These are phyloP conservation scores for Stachybotrys elegans DNA, from an alignment of 2,329 filamentous ascomycete genomes.

Conservation along the genomic window DNA sequence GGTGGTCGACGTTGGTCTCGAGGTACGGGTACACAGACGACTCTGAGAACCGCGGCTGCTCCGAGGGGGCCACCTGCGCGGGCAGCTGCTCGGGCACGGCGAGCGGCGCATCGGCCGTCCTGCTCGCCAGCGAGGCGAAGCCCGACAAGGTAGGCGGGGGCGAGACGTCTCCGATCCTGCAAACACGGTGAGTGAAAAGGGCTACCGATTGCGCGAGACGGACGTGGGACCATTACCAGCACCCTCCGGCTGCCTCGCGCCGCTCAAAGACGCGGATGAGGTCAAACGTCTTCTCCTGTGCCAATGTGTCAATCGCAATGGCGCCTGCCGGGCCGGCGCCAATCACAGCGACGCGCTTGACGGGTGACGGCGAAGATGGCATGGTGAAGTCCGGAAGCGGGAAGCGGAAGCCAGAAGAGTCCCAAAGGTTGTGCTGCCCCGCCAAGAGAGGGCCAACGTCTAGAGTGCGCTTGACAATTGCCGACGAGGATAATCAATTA, in stretches of 20 bases:
- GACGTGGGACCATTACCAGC: constrained; percentile 55
- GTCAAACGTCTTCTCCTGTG: constrained; percentile 54
- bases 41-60: constrained; percentile 47
- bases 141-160: constrained; percentile 36
- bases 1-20: constrained; percentile 59
- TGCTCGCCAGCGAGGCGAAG: constrained; percentile 38
- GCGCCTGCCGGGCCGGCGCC: constrained; percentile 56
- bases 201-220: too few relatives aligned
- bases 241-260: constrained; percentile 53
- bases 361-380: too few relatives aligned
- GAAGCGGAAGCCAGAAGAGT: too few relatives aligned
- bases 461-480: too few relatives aligned
- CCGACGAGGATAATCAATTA: too few relatives aligned
- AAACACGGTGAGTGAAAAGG: neutral
- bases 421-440: too few relatives aligned
- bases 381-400: too few relatives aligned
- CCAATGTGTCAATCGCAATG: constrained; percentile 55
- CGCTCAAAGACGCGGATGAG: constrained; percentile 58
- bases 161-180: constrained; percentile 36
- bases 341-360: constrained; percentile 50
- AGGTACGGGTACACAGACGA: constrained; percentile 57
- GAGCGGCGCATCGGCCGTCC: constrained; percentile 45
- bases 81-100: constrained; percentile 43
- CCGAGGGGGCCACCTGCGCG: constrained; percentile 32
- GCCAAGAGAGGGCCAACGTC: too few relatives aligned